These are phyloP conservation scores for Russula dissimulans DNA, from an alignment of 768 basidiomycete species.

Conservation along the genomic window DNA sequence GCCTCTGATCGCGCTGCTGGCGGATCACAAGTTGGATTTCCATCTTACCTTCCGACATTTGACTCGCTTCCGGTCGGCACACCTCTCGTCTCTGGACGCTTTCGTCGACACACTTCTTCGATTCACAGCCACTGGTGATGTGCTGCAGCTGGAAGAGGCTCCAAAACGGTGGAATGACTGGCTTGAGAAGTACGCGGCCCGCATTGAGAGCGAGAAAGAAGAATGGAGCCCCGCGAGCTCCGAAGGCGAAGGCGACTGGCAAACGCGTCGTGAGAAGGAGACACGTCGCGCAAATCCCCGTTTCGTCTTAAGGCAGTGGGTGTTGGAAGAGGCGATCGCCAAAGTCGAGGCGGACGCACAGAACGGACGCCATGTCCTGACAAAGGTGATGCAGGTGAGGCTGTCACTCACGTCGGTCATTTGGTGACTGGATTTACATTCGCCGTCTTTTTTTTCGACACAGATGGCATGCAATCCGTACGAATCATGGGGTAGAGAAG, in stretches of 20 bases:
- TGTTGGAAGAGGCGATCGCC: conserved; percentile 85
- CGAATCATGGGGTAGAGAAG: conserved; percentile 80
- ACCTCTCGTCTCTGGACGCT: conserved; percentile 27
- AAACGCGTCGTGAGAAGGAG: conserved; percentile 34
- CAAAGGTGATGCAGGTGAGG: conserved; percentile 75
- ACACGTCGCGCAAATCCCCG: conserved; percentile 61
- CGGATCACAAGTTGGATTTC: conserved; percentile 74
- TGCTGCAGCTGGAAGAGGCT: conserved; percentile 37
- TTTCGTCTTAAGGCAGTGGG: conserved; percentile 92
- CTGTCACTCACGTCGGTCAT: background rate
- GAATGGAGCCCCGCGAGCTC: conserved; percentile 46
- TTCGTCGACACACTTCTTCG: conserved; percentile 40
- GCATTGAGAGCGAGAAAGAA: conserved; percentile 44
- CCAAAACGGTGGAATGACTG: conserved; percentile 49
- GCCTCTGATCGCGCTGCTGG: conserved; percentile 69
- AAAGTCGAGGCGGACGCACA: conserved; percentile 58
- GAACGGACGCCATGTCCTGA: conserved; percentile 57
- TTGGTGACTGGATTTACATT: background rate
- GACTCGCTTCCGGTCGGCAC: conserved; percentile 45
- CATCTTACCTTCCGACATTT: conserved; percentile 76
- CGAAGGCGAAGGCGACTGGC: conserved; percentile 23
- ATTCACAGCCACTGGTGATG: conserved; percentile 38
- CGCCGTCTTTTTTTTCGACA: background rate
- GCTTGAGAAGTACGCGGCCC: conserved; percentile 51
- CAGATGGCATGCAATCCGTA: conserved; percentile 87